These are phyloP conservation scores for Saccharomyces hybrid DNA, from an alignment of 1,139 yeast genomes.

Conservation along the genomic window DNA sequence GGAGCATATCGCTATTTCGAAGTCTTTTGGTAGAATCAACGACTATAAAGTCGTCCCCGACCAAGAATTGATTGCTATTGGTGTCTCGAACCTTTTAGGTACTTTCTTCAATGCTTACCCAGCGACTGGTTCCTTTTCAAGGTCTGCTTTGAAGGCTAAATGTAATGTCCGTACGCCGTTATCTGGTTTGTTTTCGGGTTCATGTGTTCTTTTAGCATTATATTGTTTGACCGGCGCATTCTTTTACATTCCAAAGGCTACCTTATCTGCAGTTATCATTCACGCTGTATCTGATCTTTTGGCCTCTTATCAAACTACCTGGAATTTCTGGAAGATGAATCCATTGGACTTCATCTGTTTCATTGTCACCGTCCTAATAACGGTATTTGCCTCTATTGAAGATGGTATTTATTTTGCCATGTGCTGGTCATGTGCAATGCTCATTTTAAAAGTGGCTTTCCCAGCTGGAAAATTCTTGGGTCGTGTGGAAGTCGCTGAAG, in stretches of 20 bases:
- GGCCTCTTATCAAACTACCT: slow-evolving; percentile 63
- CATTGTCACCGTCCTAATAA: slow-evolving; percentile 65
- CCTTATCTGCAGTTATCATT: slow-evolving; percentile 78
- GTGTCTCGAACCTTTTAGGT: slow-evolving; percentile 83
- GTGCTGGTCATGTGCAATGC: slow-evolving; percentile 70
- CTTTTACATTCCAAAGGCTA: slow-evolving; percentile 85
- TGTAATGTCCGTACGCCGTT: slow-evolving; percentile 94
- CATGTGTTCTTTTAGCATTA: slow-evolving; percentile 77
- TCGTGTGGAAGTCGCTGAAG: slow-evolving; percentile 60
- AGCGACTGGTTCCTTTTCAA: slow-evolving; percentile 91
- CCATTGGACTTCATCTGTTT: slow-evolving; percentile 77
- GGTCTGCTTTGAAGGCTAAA: slow-evolving; percentile 89
- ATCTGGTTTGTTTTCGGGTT: slow-evolving; percentile 88
- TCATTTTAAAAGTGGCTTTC: slow-evolving; percentile 67
- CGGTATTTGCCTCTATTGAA: slow-evolving; percentile 79
- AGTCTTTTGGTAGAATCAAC: slow-evolving; percentile 87
- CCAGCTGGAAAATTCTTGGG: slow-evolving; percentile 84
- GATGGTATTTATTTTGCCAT: slow-evolving; percentile 86
- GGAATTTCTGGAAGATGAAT: slow-evolving; percentile 64
- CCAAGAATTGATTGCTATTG: slow-evolving; percentile 92
- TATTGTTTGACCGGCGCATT: slow-evolving; percentile 79
- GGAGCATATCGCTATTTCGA: slow-evolving; percentile 90
- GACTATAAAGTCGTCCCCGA: slow-evolving; percentile 88
- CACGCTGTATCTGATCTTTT: slow-evolving; percentile 92
- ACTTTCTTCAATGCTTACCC: slow-evolving; percentile 92